Evolutionary conservation across 176 grass and related monocot species (phyloP), one percentile per base, ranked within the genome.

Genomic region (Musa beccarii): DNA sequence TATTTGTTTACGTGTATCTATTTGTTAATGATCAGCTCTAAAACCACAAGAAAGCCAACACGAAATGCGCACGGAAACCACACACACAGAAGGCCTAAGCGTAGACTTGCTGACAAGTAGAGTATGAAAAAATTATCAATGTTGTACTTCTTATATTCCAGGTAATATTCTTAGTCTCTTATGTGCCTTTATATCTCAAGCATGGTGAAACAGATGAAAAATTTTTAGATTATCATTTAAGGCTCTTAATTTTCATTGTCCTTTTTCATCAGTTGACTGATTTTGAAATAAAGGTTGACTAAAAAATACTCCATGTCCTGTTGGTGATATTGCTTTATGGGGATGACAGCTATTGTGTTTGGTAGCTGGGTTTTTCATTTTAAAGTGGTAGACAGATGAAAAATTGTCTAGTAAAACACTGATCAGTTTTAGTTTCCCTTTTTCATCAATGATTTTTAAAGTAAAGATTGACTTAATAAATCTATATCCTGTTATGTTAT

Each of bases 31-130:
- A 61, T 2, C 56, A 76, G 56, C 28, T 11, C 53, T 51, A 76
- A 51, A 49, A 62, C 51, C 15, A 62, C 28, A 21, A 75, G 14
- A 34, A 50, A 20, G 56, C 55, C 54, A 22, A 28, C 26, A 62
- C 28, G 10, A 61, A 76, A 63, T 50, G 74, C 9, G 2, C 56
- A 63, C 9, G 74, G 17, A 49, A 76, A 14, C 56, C 26, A 76
- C 10, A 61, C 54, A 13, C 55, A 62, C 62, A 55, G 74, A 6
- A 76, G 74, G 57, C 55, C 56, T 14, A 76, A 76, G 74, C 74
- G 74, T 6, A 76, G 74, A 51, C 71, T 54, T 73, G 56, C 56
- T 76, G 74, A 76, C 56, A 76, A 62, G 54, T 50, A 50, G 29
- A 53, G 66, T 15, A 62, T 16, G 24, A 12, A 49, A 29, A 12